Percentiles rank a stretch among this genome's conserved stretches.
These are phyloP conservation scores for Lactarius hatsudake DNA, from an alignment of 768 basidiomycete species.

Conservation along the genomic window DNA sequence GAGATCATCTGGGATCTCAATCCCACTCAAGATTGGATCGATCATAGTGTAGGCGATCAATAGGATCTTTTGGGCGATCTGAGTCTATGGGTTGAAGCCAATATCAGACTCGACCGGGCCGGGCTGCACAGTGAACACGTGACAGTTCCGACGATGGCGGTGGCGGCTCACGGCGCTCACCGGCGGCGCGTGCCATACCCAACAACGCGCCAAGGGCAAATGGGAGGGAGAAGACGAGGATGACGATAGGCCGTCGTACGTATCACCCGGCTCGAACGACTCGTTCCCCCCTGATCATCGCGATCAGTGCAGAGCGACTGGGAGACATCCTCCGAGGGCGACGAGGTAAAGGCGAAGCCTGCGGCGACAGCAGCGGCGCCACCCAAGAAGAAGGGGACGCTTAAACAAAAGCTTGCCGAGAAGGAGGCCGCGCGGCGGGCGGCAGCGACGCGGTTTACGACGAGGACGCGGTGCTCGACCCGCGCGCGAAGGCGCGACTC, in stretches of 20 bases:
- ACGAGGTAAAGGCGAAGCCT: slow-evolving; percentile 45
- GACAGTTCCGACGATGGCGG: slow-evolving; percentile 11
- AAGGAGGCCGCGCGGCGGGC: slow-evolving; percentile 76
- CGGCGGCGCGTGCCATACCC: slow-evolving; percentile 20
- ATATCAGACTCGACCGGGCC: no score
- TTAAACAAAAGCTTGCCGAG: slow-evolving; percentile 78
- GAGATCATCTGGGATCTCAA: slow-evolving; percentile 17
- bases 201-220: slow-evolving; percentile 45
- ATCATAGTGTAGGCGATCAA: slow-evolving; percentile 4
- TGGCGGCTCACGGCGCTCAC: slow-evolving; percentile 9
- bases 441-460: slow-evolving; percentile 56
- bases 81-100: slow-evolving; percentile 11
- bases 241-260: slow-evolving; percentile 74
- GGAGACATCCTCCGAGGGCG: slow-evolving; percentile 82
- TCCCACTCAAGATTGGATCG: slow-evolving; percentile 16
- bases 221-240: slow-evolving; percentile 95
- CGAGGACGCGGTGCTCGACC: slow-evolving; percentile 64
- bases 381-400: slow-evolving; percentile 86
- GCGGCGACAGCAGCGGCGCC: slow-evolving; percentile 38
- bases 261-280: slow-evolving; percentile 24
- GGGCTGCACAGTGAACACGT: no score
- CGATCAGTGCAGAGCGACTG: slow-evolving; percentile 74
- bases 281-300: slow-evolving; percentile 7
- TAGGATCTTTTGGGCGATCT: slow-evolving; percentile 9
- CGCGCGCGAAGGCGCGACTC: slow-evolving; percentile 66